Evolutionary conservation across 495 filamentous ascomycete genomes (phyloP).

Genomic region (Aspergillus incahuasiensis): DNA sequence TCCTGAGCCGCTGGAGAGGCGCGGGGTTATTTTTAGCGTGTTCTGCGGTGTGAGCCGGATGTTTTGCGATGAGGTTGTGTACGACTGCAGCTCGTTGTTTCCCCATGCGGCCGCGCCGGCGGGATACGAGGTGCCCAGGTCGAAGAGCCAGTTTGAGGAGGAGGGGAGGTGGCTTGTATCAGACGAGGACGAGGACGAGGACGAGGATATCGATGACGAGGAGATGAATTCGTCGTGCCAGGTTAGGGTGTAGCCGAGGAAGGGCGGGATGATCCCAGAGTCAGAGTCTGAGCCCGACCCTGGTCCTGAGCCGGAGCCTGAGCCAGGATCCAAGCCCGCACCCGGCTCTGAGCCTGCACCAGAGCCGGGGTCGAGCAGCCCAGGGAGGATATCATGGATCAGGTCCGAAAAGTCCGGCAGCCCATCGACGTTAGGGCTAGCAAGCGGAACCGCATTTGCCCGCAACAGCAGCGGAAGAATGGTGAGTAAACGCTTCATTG

Average conservation of each 20-base stretch:
- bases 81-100: constrained; percentile 9
- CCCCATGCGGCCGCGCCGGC: constrained; percentile 8
- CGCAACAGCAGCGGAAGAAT: background rate
- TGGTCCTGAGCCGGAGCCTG: background rate
- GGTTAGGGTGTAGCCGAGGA: constrained; percentile 5
- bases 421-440: background rate
- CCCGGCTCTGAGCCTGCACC: background rate
- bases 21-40: constrained; percentile 2
- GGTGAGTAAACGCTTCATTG: background rate
- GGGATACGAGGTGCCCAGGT: constrained; percentile 5
- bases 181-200: background rate
- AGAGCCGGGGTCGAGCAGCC: background rate
- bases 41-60: background rate
- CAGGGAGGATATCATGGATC: background rate
- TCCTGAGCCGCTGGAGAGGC: background rate
- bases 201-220: background rate
- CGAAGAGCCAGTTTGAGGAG: constrained; percentile 7
- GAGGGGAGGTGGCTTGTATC: background rate
- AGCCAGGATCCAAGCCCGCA: background rate
- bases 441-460: background rate
- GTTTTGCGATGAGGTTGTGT: constrained; percentile 3
- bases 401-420: background rate
- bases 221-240: constrained; percentile 10
- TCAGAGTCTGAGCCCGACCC: background rate
- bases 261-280: background rate